phyloP scores from a whole-genome alignment of 23 red algal species.

The Cyanidioschyzon merolae region DNA sequence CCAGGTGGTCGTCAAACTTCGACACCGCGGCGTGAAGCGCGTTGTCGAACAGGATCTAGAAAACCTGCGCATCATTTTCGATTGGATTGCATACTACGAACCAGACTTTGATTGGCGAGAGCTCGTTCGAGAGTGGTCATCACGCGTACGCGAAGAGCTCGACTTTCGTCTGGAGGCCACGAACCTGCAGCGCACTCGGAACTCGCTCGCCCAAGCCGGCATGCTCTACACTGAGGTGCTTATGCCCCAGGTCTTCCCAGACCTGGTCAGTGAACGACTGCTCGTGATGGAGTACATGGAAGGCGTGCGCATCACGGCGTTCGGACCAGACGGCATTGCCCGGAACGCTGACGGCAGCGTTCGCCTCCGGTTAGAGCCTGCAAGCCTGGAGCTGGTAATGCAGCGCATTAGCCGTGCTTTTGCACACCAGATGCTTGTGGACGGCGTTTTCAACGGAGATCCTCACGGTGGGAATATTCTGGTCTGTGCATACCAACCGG shows the following conservation, averaged over 20 bases:
- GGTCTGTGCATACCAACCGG: slow-evolving; percentile 19
- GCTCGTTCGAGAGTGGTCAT: slow-evolving; percentile 53
- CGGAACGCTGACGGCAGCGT: slow-evolving; percentile 6
- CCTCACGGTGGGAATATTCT: slow-evolving; percentile 76
- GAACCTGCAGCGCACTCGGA: slow-evolving; percentile 35
- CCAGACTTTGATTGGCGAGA: slow-evolving; percentile 66
- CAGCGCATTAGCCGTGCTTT: slow-evolving; percentile 42
- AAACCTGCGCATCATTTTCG: slow-evolving; percentile 38
- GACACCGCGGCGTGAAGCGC: slow-evolving; percentile 44
- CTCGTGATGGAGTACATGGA: slow-evolving; percentile 67
- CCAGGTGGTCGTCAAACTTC: slow-evolving; percentile 57
- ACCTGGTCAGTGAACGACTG: slow-evolving; percentile 33
- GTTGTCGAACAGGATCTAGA: slow-evolving; percentile 62
- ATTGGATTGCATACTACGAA: slow-evolving; percentile 43
- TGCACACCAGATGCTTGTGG: slow-evolving; percentile 44
- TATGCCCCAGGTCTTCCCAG: slow-evolving; percentile 20
- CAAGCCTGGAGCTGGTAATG: slow-evolving; percentile 30
- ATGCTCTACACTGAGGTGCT: slow-evolving; percentile 26
- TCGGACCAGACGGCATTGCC: not conserved
- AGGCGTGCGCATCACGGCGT: slow-evolving; percentile 29
- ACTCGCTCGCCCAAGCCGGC: slow-evolving; percentile 13
- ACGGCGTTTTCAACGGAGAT: slow-evolving; percentile 50
- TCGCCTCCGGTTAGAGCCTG: not conserved
- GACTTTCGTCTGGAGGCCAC: slow-evolving; percentile 54
- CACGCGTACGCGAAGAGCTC: slow-evolving; percentile 52